Evolutionary conservation across 768 basidiomycete species (phyloP), one percentile per base, ranked within the genome.

Genomic region (Podaxis sp.): DNA sequence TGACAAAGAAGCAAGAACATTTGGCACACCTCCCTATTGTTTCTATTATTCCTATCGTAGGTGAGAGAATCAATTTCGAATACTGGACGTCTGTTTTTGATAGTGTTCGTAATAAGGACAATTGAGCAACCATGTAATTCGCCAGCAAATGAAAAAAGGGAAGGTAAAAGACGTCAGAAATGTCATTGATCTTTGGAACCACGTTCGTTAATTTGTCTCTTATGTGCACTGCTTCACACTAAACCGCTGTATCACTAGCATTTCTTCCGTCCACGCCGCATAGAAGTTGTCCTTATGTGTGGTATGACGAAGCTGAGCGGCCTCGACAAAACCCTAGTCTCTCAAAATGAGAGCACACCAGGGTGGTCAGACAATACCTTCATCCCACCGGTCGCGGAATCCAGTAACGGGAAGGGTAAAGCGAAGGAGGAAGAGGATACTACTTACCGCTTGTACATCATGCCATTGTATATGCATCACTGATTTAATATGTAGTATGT

Each of bases 181-280:
- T 20, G 58, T 81, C 1, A 69, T 85, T 15, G 79, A 81, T 56
- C 70, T 73, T 58, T 85, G 84, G 84, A 85, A 85, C 62, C 76
- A 81, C 44, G 84, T 62, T 48, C 30, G 53, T 49, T 46, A 11
- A 15, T 22, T 12, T 37, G 10, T 7, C 4, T 33, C 22, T 17
- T 10, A 30, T 48, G 12, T 28, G 20, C 11, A 26, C 50, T 8
- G 28, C 8, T 50, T 13, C 30, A 12, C n/a, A 36, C 15, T 55
- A 15, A 46, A 54, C n/a, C 20, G 38, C 22, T 30, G 24, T 37
- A 20, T 48, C 52, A 82, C 51, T 50, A 84, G 83, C 74, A 77
- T 71, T 84, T 83, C 73, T 84, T 84, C 61, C 75, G 77, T 48
- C 79, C 77, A 12, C 77, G 83, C 12, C 65, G 70, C 63, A 75